Conservation (phyloP, 2,329 filamentous ascomycete species). For the Ophiostoma himal-ulmi region DNA sequence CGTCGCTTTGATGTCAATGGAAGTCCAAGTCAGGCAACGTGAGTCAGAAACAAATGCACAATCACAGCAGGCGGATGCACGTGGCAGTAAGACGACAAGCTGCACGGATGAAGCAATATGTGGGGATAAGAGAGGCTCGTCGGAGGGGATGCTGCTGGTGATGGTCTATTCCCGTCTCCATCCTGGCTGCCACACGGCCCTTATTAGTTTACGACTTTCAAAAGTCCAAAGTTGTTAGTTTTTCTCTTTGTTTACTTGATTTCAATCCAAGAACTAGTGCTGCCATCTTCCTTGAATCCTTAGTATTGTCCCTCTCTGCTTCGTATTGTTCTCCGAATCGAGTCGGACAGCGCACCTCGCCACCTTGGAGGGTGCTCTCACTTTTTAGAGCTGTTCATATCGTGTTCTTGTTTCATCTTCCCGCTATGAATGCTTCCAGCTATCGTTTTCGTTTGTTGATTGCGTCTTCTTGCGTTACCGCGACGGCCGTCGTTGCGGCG, state of each 20-base stretch:
- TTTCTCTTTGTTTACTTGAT: background rate
- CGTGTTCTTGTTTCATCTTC: no score
- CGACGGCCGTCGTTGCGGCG: background rate
- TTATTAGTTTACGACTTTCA: background rate
- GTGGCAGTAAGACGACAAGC: background rate
- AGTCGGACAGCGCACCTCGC: background rate
- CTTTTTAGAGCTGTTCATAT: no score
- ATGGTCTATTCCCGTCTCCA: background rate
- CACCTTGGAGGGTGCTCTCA: background rate
- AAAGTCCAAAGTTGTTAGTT: no score
- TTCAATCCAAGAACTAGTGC: background rate
- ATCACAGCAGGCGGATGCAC: background rate
- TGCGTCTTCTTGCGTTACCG: background rate
- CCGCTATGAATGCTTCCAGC: no score
- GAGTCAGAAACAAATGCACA: background rate
- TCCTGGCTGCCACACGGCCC: background rate
- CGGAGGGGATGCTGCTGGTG: background rate
- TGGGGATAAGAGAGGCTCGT: background rate
- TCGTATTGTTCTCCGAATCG: constrained; percentile 3
- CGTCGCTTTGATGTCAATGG: background rate
- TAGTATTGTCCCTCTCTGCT: background rate
- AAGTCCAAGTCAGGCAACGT: background rate
- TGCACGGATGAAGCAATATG: background rate
- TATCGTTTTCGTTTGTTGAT: background rate
- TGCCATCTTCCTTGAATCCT: background rate